These are phyloP conservation scores for Penicillium freii DNA, from an alignment of 2,329 filamentous ascomycete species.

Conservation along the genomic window DNA sequence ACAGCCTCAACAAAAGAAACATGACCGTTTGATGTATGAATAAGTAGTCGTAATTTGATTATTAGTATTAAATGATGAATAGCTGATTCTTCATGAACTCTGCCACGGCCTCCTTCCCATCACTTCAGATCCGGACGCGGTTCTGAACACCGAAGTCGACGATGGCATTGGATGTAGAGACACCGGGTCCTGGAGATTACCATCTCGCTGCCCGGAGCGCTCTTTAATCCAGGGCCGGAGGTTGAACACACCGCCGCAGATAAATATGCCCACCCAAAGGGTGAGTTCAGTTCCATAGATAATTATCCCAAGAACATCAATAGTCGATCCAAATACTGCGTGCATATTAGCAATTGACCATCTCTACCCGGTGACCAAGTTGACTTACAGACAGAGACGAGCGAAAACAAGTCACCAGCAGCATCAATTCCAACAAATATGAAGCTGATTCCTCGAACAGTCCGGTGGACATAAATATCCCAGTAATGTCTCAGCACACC, in stretches of 20 bases:
- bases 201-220: constrained; percentile 10
- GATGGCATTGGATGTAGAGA: constrained; percentile 53
- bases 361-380: neutral
- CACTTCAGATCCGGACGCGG: constrained; percentile 44
- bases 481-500: constrained; percentile 68
- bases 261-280: constrained; percentile 67
- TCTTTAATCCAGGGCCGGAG: constrained; percentile 56
- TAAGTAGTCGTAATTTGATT: neutral
- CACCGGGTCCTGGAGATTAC: constrained; percentile 13
- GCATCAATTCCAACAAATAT: constrained; percentile 70
- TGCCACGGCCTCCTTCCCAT: constrained; percentile 15
- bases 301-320: constrained; percentile 61
- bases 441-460: constrained; percentile 69
- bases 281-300: constrained; percentile 66
- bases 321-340: constrained; percentile 23
- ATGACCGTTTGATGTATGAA: neutral
- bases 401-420: constrained; percentile 64
- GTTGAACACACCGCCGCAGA: constrained; percentile 64
- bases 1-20: neutral
- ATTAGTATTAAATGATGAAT: neutral
- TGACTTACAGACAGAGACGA: constrained; percentile 56
- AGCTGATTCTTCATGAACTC: constrained; percentile 40
- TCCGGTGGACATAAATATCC: constrained; percentile 66
- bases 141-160: constrained; percentile 64
- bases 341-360: neutral